These are phyloP conservation scores for Colletotrichum eremochloae DNA, from an alignment of 2,329 filamentous ascomycete genomes.

Conservation along the genomic window DNA sequence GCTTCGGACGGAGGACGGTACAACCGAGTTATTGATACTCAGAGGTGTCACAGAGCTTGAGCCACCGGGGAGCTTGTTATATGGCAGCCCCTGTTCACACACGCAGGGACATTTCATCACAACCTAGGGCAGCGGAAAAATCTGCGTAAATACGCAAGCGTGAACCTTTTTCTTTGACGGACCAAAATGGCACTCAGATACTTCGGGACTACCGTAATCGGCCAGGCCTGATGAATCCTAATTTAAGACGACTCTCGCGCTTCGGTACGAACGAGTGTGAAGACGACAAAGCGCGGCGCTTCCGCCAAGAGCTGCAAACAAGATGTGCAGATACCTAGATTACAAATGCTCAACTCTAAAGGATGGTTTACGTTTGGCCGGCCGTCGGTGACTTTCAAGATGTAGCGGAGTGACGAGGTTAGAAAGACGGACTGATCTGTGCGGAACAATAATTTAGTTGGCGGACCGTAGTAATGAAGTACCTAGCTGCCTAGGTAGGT, in stretches of 20 bases:
- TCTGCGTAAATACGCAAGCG: conserved; percentile 20
- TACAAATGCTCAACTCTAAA: conserved; percentile 13
- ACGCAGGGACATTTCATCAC: conserved; percentile 12
- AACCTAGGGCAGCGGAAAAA: conserved; percentile 30
- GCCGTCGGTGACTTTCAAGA: neutral
- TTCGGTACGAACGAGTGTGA: conserved; percentile 20
- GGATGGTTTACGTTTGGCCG: neutral
- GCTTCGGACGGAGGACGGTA: conserved; percentile 23
- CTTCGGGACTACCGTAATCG: neutral
- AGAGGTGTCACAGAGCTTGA: conserved; percentile 31
- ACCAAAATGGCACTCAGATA: conserved; percentile 14
- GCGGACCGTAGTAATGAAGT: neutral
- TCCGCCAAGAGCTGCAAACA: conserved; percentile 1
- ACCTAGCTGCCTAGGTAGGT: neutral
- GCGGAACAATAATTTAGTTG: neutral
- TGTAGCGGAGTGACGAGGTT: neutral
- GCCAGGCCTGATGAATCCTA: conserved; percentile 1
- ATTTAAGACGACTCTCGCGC: conserved; percentile 9
- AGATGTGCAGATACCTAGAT: conserved; percentile 9
- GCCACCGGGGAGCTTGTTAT: conserved; percentile 28
- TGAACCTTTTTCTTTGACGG: conserved; percentile 7
- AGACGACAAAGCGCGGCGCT: conserved; percentile 27
- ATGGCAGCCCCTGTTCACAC: conserved; percentile 21
- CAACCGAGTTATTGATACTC: conserved; percentile 20
- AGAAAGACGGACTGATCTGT: conserved; percentile 29